Evolutionary conservation across 176 grass and related monocot species (phyloP).

Genomic region (Chrysopogon serrulatus): DNA sequence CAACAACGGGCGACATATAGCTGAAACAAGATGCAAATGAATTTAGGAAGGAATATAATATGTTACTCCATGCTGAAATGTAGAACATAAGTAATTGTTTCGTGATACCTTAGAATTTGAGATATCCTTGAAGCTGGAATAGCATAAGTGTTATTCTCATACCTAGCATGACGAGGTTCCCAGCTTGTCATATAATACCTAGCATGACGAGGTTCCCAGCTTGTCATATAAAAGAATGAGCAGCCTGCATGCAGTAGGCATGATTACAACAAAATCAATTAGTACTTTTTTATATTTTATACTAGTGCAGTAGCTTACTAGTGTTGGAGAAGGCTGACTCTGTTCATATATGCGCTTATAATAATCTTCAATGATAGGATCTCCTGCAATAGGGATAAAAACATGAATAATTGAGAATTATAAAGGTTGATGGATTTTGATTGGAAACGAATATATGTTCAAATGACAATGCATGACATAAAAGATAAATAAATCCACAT

Average conservation of each 20-base stretch:
- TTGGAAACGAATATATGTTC: neutral
- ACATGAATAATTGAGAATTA: neutral
- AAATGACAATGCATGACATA: neutral
- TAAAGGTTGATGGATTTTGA: neutral
- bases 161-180: slow-evolving; percentile 12
- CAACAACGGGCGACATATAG: neutral
- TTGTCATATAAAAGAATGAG: slow-evolving; percentile 18
- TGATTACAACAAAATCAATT: neutral
- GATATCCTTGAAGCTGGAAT: slow-evolving; percentile 21
- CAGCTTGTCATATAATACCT: slow-evolving; percentile 17
- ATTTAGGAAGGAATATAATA: neutral
- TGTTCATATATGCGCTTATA: neutral
- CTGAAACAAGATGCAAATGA: slow-evolving; percentile 3
- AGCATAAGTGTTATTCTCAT: slow-evolving; percentile 24
- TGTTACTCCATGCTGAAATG: neutral
- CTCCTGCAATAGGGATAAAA: neutral
- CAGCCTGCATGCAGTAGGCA: slow-evolving; percentile 18
- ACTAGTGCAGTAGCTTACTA: neutral
- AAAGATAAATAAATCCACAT: neutral
- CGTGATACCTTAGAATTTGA: neutral
- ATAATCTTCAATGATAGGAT: slow-evolving; percentile 11
- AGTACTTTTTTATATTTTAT: neutral
- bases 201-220: slow-evolving; percentile 22
- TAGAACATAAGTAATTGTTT: neutral
- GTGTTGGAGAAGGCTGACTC: neutral